phyloP scores from a whole-genome alignment of 1,139 yeast genomes.

The Pichia sp. region DNA sequence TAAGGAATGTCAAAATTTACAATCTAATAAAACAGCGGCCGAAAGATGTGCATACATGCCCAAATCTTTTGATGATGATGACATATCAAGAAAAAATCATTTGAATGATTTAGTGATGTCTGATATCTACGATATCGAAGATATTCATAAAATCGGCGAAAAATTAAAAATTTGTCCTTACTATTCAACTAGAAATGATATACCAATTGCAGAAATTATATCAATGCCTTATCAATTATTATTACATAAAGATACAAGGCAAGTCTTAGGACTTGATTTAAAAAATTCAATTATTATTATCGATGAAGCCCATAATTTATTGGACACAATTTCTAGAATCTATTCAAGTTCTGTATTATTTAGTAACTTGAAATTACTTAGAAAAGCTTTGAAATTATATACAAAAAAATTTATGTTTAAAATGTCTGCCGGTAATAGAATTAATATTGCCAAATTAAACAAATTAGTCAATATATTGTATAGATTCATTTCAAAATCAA shows the following conservation, averaged over 20 bases:
- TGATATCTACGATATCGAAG: conserved; percentile 76
- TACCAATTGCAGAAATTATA: conserved; percentile 60
- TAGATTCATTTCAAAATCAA: conserved; percentile 36
- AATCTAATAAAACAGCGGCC: conserved; percentile 30
- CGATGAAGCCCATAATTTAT: conserved; percentile 88
- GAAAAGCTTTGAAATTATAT: conserved; percentile 48
- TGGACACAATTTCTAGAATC: conserved; percentile 69
- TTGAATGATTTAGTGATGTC: conserved; percentile 59
- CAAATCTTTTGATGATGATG: conserved; percentile 31
- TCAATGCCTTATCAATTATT: conserved; percentile 84
- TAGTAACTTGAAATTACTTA: conserved; percentile 40
- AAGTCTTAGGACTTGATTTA: conserved; percentile 51
- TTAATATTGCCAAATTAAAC: conserved; percentile 57
- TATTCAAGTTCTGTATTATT: conserved; percentile 56
- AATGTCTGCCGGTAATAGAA: conserved; percentile 68
- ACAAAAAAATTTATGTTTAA: conserved; percentile 51
- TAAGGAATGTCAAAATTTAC: conserved; percentile 77
- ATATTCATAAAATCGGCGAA: conserved; percentile 56
- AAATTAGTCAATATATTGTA: conserved; percentile 50
- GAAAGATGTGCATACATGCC: conserved; percentile 48
- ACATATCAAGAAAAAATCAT: conserved; percentile 33
- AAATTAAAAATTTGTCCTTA: conserved; percentile 68
- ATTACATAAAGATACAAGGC: conserved; percentile 58
- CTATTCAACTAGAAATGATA: conserved; percentile 58
- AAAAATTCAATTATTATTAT: conserved; percentile 65